Evolutionary conservation across 352 stramenopile species (phyloP), one percentile per base, ranked within the genome.

Genomic region (Phytophthora parvispora): DNA sequence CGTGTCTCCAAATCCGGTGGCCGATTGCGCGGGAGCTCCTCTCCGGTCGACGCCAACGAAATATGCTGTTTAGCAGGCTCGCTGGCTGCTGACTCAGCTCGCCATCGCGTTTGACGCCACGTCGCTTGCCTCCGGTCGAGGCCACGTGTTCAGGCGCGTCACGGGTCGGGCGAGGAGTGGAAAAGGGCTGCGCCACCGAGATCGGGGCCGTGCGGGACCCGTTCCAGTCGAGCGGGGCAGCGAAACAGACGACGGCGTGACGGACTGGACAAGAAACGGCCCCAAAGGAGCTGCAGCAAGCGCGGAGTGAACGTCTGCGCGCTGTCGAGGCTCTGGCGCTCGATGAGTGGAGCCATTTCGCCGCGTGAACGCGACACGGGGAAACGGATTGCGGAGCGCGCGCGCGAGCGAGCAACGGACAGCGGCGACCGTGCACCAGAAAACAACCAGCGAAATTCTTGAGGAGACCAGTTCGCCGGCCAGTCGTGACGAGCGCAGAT

Each of bases 241-340:
- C 57, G 68, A 61, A 74, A 77, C 65, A 74, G 71, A 75, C 62
- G 60, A 75, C 34, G 27, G 53, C 29, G 29, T 57, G 67, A 60
- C 34, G 59, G 38, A 60, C 53, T 66, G 69, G 63, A 74, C 70
- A 78, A 78, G 71, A 75, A 78, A 72, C 66, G 67, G 67, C 58
- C 60, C 20, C n/a, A n/a, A n/a, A 40, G 32, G 54, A 64, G 63
- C 56, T 60, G 47, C 24, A 53, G 31, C n/a, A 25, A 50, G 54
- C 32, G 24, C 58, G 31, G 65, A 68, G 50, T 74, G 59, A 69
- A 68, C 45, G 59, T 72, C 64, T 54, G n/a, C 28, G 31, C 45
- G 60, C 51, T 63, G 67, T 67, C 61, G 52, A 73, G 69, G 64
- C 69, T 77, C 54, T 74, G 53, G 67, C 58, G 60, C 60, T 70